Percentiles rank a stretch among this genome's conserved stretches.
phyloP scores from a whole-genome alignment of 176 grass and related monocot genomes.

The Elaeis guineensis region DNA sequence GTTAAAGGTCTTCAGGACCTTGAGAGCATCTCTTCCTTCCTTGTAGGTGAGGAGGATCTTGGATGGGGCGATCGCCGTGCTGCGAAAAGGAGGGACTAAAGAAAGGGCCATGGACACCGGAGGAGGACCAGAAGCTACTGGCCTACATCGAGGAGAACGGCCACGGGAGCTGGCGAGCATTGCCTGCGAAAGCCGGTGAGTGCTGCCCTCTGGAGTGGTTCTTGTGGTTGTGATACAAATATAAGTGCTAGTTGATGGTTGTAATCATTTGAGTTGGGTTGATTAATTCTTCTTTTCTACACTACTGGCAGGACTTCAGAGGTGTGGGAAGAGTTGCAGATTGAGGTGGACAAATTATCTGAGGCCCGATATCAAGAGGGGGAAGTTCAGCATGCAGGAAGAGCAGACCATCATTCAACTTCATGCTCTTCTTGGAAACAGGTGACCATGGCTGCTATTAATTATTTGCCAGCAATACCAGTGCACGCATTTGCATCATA shows the following conservation, averaged over 20 bases:
- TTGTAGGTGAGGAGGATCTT: background rate
- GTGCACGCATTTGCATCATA: too few species aligned
- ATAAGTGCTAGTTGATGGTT: too few species aligned
- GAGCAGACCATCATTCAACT: constrained; percentile 13
- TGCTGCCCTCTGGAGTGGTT: background rate
- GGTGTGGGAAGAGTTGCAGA: constrained; percentile 10
- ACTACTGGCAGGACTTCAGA: background rate
- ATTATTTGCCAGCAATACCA: too few species aligned
- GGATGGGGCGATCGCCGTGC: background rate
- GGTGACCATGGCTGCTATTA: background rate
- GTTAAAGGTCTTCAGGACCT: background rate
- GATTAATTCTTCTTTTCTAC: too few species aligned
- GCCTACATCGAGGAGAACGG: constrained; percentile 9
- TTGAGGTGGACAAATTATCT: constrained; percentile 12
- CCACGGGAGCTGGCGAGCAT: constrained; percentile 8
- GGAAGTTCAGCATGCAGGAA: constrained; percentile 10
- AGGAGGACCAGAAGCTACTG: constrained; percentile 11
- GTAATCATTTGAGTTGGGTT: too few species aligned
- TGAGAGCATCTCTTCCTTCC: background rate
- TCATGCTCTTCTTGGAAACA: constrained; percentile 10
- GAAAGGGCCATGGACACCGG: constrained; percentile 8
- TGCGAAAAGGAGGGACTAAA: constrained; percentile 3
- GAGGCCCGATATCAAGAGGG: constrained; percentile 11
- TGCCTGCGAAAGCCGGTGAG: constrained; percentile 3
- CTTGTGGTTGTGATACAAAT: too few species aligned